Conservation (phyloP, 2,329 filamentous ascomycete species). For the Beauveria caledonica region DNA sequence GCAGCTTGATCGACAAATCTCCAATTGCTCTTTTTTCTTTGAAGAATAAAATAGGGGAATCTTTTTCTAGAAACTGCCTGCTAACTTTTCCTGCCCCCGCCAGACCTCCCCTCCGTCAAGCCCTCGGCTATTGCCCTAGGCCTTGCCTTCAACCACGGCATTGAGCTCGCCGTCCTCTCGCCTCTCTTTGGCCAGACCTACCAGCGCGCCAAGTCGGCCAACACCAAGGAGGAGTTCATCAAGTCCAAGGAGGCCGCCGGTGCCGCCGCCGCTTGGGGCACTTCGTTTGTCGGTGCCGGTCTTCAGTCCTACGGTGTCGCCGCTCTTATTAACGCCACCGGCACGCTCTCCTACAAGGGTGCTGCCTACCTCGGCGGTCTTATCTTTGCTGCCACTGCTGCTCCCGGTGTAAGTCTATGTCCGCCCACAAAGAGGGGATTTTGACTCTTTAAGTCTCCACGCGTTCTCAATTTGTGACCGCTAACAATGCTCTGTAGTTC, state of each 20-base stretch:
- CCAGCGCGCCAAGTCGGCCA: constrained; percentile 81
- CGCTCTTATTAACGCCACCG: constrained; percentile 88
- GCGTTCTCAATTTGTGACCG: too few species aligned
- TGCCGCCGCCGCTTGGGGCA: constrained; percentile 83
- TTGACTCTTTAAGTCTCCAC: not conserved
- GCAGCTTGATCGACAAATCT: too few species aligned
- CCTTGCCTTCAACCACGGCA: constrained; percentile 89
- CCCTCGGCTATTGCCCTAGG: constrained; percentile 95
- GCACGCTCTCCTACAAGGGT: constrained; percentile 93
- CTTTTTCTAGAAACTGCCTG: too few species aligned
- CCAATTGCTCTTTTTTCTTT: too few species aligned
- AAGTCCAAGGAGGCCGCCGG: constrained; percentile 86
- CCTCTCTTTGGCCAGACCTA: constrained; percentile 93
- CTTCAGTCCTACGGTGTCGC: constrained; percentile 85
- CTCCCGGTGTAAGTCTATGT: constrained; percentile 62
- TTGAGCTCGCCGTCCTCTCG: constrained; percentile 78
- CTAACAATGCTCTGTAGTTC: constrained; percentile 47
- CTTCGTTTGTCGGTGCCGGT: constrained; percentile 79
- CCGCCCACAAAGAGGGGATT: too few species aligned
- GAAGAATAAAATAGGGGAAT: too few species aligned
- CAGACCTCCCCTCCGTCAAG: constrained; percentile 71
- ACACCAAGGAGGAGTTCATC: constrained; percentile 95
- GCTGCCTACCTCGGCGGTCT: constrained; percentile 85
- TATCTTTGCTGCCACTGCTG: constrained; percentile 86
- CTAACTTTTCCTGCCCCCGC: not conserved